A percentile compares a stretch with the other conserved stretches of the same genome.
phyloP scores from a whole-genome alignment of 23 red algal genomes.

The Gracilaria vermiculophylla region DNA sequence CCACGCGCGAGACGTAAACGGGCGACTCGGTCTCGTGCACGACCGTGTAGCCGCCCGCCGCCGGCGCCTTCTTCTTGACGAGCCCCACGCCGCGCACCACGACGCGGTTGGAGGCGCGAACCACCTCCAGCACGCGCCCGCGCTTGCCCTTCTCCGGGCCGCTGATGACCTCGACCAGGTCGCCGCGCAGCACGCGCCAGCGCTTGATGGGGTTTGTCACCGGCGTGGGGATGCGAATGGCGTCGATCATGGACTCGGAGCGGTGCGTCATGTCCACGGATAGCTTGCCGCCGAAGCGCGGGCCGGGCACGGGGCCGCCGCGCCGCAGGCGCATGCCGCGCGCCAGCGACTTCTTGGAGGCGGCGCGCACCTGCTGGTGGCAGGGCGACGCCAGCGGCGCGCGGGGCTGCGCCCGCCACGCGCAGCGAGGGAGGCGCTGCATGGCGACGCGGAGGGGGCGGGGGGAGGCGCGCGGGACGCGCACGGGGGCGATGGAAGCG shows the following conservation, averaged over 20 bases:
- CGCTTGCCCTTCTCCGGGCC: constrained; percentile 65
- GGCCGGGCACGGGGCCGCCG: constrained; percentile 59
- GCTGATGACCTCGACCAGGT: constrained; percentile 74
- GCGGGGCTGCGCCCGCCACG: not conserved
- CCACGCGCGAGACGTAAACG: constrained; percentile 78
- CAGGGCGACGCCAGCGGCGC: not conserved
- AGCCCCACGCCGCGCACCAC: constrained; percentile 74
- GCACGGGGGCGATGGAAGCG: too few relatives aligned
- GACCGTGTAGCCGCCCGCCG: not conserved
- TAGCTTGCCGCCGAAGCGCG: constrained; percentile 44
- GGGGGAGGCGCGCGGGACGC: too few relatives aligned
- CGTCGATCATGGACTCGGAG: constrained; percentile 67
- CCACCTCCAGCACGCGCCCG: constrained; percentile 70
- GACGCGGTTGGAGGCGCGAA: constrained; percentile 67
- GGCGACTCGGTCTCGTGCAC: constrained; percentile 71
- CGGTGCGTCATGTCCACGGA: constrained; percentile 74
- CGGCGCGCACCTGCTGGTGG: not conserved
- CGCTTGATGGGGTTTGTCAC: constrained; percentile 57
- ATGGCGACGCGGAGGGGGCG: not conserved
- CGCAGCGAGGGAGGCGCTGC: not conserved
- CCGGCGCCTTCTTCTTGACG: constrained; percentile 39
- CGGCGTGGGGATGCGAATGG: constrained; percentile 66
- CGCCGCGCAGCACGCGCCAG: constrained; percentile 80
- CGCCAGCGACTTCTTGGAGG: constrained; percentile 38
- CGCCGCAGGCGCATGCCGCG: constrained; percentile 42